Base-by-base conservation (phyloP, 202 grass and related monocot genomes). In the Zoysia matrella region DNA sequence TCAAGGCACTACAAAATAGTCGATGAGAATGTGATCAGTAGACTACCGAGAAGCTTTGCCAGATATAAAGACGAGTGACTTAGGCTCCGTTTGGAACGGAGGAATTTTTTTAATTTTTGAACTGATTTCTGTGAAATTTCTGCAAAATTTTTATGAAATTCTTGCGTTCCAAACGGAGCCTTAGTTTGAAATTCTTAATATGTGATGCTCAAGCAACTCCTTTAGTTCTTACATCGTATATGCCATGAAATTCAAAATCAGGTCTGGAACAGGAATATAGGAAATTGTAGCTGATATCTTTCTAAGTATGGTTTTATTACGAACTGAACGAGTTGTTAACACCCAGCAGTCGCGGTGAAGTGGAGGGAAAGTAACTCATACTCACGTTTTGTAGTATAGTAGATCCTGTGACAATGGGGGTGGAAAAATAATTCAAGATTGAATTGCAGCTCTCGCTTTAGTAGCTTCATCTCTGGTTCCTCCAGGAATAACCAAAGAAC, bases 1-100 rank as follows among this genome's bases (percentile, higher is more conserved):
- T 96, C 93, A 46, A 92, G 92, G 81, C 96, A 99, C 83, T 99
- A 94, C 86, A 99, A 92, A 84, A 86, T 99, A 52, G 91, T 99
- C 49, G 96, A 99, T 9, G 85, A 92, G 83, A 96, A 96, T 85
- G 89, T 96, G 72, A 96, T 96, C 45, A 86, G 96, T 80, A 88
- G 91, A 87, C 78, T 99, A 11, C 89, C 89, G 0, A 90, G 81
- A 80, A 78, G 83, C 12, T 90, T 99, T 72, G 83, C 64, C 62
- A 96, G 73, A 75, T 78, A 86, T 48, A 97, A 99, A 86, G 85
- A 93, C 3, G 86, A 83, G 9, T 99, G 79, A 94, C 78, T 22
- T 22, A 22, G 22, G 22, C 22, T 22, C 22, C 22, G 22, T 22
- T 22, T 22, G 22, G 22, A 22, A 22, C 22, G 22, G 22, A 22